Evolutionary conservation across 2,329 filamentous ascomycete species (phyloP).

Genomic region (Alternaria consortialis): DNA sequence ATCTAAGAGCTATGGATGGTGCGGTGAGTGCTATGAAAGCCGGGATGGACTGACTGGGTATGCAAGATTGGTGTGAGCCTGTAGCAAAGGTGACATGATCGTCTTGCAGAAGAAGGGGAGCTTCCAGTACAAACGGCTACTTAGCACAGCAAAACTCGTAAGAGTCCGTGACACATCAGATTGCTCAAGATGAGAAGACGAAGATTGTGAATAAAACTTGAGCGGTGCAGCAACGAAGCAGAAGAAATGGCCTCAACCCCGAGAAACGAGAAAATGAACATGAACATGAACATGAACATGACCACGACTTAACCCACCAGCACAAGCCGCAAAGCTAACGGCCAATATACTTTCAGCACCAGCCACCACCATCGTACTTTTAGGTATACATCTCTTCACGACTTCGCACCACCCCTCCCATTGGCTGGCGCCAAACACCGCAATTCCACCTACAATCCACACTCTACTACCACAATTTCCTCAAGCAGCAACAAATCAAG

Average conservation of each 20-base stretch:
- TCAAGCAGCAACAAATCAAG: background rate
- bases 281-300: background rate
- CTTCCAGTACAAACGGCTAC: background rate
- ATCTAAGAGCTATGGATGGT: background rate
- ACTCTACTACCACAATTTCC: background rate
- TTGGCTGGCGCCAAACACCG: constrained; percentile 6
- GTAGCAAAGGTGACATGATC: background rate
- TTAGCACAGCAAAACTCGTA: background rate
- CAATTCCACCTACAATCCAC: background rate
- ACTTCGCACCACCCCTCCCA: background rate
- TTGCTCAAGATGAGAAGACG: background rate
- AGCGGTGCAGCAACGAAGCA: background rate
- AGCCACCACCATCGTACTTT: background rate
- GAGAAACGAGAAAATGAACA: background rate
- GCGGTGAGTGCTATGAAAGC: background rate
- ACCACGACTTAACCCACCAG: background rate
- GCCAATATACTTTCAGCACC: background rate
- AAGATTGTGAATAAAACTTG: background rate
- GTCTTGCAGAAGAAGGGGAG: background rate
- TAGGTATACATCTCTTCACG: background rate
- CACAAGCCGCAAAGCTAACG: background rate
- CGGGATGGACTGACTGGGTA: background rate
- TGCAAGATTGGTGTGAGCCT: background rate
- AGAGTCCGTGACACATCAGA: background rate
- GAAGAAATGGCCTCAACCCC: background rate